Conservation (phyloP, 805 yeast species). For the Jamesozyma jinghongensis region DNA sequence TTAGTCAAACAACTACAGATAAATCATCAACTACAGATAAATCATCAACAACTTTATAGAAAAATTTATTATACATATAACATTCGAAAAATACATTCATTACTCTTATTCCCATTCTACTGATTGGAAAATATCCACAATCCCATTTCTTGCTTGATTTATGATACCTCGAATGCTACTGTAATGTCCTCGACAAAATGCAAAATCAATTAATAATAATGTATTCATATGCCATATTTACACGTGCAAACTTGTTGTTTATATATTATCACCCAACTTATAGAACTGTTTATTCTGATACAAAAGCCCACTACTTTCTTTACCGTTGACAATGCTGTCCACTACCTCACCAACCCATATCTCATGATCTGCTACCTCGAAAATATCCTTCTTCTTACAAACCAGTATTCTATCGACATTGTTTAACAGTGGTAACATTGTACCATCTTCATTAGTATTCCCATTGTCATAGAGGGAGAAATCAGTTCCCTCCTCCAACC, state of each 20-base stretch:
- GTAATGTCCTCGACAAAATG: too few relatives aligned
- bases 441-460: slow-evolving; percentile 5
- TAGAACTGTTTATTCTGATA: slow-evolving; percentile 60
- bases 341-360: slow-evolving; percentile 78
- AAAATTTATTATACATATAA: not conserved
- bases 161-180: too few relatives aligned
- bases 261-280: slow-evolving; percentile 33
- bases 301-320: slow-evolving; percentile 49
- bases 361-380: slow-evolving; percentile 74
- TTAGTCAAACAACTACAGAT: too few relatives aligned
- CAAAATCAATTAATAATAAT: too few relatives aligned
- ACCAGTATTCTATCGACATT: slow-evolving; percentile 53
- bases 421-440: slow-evolving; percentile 46
- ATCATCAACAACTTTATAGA: too few relatives aligned
- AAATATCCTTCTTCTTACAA: slow-evolving; percentile 45
- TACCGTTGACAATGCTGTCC: slow-evolving; percentile 37
- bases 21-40: too few relatives aligned
- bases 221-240: too few relatives aligned
- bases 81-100: too few relatives aligned
- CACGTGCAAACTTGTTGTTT: not conserved
- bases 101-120: too few relatives aligned
- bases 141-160: too few relatives aligned
- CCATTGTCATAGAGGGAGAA: slow-evolving; percentile 23
- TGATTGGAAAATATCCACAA: too few relatives aligned
- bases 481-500: slow-evolving; percentile 29